Conservation (phyloP, 1,284 basidiomycete genomes). For the Fomes fomentarius region DNA sequence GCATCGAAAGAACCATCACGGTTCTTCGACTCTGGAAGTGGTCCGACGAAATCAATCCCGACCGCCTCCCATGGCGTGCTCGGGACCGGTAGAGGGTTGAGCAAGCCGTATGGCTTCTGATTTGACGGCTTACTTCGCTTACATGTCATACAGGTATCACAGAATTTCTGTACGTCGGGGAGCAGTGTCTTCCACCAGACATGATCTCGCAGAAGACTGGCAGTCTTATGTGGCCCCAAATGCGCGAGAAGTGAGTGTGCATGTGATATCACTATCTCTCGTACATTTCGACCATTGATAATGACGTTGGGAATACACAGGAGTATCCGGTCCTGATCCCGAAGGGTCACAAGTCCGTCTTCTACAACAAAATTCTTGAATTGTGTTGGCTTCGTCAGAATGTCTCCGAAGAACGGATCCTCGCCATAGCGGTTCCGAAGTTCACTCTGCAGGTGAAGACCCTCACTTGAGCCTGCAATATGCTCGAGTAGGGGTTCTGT, state of each 20-base stretch:
- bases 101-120: slow-evolving; percentile 29
- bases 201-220: slow-evolving; percentile 28
- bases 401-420: too few species aligned
- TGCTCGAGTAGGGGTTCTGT: too few species aligned
- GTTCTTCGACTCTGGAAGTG: slow-evolving; percentile 37
- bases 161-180: slow-evolving; percentile 28
- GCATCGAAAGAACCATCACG: slow-evolving; percentile 3
- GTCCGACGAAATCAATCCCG: slow-evolving; percentile 42
- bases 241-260: slow-evolving; percentile 36
- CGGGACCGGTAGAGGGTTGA: slow-evolving; percentile 28
- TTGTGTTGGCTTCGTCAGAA: too few species aligned
- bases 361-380: too few species aligned
- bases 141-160: slow-evolving; percentile 31
- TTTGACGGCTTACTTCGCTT: slow-evolving; percentile 27
- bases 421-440: too few species aligned
- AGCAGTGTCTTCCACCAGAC: slow-evolving; percentile 36
- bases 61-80: slow-evolving; percentile 34
- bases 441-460: too few species aligned
- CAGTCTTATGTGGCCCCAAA: slow-evolving; percentile 31
- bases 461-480: too few species aligned
- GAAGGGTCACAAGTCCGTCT: too few species aligned
- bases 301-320: slow-evolving; percentile 27
- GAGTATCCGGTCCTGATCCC: too few species aligned
- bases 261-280: slow-evolving; percentile 32
- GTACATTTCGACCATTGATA: slow-evolving; percentile 19